A percentile compares a stretch with the other conserved stretches of the same genome.
phyloP scores from a whole-genome alignment of 148 eudicot species.

The Nepenthes gracilis region DNA sequence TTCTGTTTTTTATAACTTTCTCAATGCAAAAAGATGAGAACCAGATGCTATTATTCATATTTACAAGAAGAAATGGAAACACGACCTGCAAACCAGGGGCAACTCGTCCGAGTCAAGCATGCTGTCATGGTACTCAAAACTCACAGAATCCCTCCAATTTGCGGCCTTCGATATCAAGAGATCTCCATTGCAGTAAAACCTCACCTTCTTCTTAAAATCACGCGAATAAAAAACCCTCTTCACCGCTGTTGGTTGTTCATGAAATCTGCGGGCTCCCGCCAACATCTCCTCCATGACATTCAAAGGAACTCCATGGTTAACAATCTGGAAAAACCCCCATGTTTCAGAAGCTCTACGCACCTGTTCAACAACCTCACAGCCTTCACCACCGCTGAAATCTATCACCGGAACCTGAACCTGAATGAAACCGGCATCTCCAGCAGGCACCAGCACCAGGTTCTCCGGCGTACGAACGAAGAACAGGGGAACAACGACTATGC shows the following conservation, averaged over 20 bases:
- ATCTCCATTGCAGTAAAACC: constrained; percentile 19
- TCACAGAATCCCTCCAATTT: constrained; percentile 32
- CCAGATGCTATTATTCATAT: too few species aligned
- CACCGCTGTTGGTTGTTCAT: constrained; percentile 33
- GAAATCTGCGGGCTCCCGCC: constrained; percentile 19
- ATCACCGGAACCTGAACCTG: constrained; percentile 19
- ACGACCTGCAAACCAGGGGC: constrained; percentile 45
- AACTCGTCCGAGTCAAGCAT: constrained; percentile 17
- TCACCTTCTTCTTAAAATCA: constrained; percentile 11
- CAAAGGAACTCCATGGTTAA: constrained; percentile 37
- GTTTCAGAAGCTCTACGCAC: constrained; percentile 23
- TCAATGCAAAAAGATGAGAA: too few species aligned
- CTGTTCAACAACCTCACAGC: constrained; percentile 14
- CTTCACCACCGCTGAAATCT: constrained; percentile 16
- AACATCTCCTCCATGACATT: constrained; percentile 19
- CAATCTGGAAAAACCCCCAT: constrained; percentile 46
- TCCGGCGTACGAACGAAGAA: constrained; percentile 16
- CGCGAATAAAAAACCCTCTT: constrained; percentile 3
- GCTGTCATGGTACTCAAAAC: constrained; percentile 17
- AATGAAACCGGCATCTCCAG: background rate
- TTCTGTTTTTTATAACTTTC: too few species aligned
- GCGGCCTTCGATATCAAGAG: constrained; percentile 15
- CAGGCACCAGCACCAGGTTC: background rate
- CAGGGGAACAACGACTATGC: constrained; percentile 22
- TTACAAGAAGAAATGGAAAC: background rate